Base-by-base conservation (phyloP, 2,329 filamentous ascomycete species). In the Aspergillus quadrilineatus region DNA sequence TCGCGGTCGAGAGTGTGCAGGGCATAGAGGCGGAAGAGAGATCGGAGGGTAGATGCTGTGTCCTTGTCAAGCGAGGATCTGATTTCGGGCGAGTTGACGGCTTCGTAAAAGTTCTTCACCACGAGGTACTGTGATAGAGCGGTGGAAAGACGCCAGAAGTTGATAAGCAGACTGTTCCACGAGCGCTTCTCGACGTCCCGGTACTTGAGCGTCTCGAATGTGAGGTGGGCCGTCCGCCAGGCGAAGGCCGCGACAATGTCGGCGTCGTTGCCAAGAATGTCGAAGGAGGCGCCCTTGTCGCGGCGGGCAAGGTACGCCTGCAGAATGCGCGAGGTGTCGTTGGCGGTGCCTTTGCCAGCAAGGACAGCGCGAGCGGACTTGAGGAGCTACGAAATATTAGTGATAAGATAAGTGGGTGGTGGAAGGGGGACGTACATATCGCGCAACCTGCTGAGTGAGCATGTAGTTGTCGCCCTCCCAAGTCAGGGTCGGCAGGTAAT, bases 391-490 rank as follows among this genome's bases (percentile, higher is more conserved):
- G 39, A 15, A 8, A 8, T 14, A 7, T 4, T 15, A 30, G 0
- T 36, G 1, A 26, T 15, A 15, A 6, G 1, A 14, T 10, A 6
- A 17, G 22, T 17, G 6, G 17, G 17, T 3, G 12, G 5, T 3
- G 4, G 1, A 22, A 26, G 36, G 15, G n/a, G 1, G 22, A 74
- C 79, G 72, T 74, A 82, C 77, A 67, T 91, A 91, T 56, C 88
- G 83, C 2, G 87, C 86, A 2, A 91, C 88, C 75, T 92, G 89
- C 72, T 92, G 89, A 8, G 87, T 89, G 57, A 92, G 78, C 88
- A 92, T 90, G 77, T 89, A 91, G 78, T 90, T 90, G 76, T 90
- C 89, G 44, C 89, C 89, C 70, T 91, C 89, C 85, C 86, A 89
- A 8, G 87, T 89, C 12, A 79, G 73, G 0, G 83, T 88, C 14